Conservation (phyloP, 306 rosid genomes). For the Urtica urens region DNA sequence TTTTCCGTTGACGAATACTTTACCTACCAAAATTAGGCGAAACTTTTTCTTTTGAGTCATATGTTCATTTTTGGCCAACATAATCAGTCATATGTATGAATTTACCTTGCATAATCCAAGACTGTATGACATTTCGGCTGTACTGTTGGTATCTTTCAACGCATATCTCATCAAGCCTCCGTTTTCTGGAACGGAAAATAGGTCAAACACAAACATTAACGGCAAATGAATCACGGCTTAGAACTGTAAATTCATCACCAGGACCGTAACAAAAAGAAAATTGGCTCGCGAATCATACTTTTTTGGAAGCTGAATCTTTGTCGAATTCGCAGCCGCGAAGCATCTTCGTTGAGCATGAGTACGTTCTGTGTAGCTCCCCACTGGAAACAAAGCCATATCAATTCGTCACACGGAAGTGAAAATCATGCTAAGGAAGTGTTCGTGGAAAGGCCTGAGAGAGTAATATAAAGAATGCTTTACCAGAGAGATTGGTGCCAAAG, state of each 20-base stretch:
- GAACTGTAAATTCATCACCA: not conserved
- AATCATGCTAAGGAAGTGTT: too few relatives aligned
- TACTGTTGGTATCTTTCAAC: constrained; percentile 66
- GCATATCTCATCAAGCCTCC: constrained; percentile 75
- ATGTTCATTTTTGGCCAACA: too few relatives aligned
- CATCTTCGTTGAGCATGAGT: too few relatives aligned
- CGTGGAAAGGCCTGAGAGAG: too few relatives aligned
- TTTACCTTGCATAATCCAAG: constrained; percentile 93
- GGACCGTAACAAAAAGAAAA: not conserved
- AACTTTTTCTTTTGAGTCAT: too few relatives aligned
- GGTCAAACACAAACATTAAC: constrained; percentile 3
- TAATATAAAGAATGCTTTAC: too few relatives aligned
- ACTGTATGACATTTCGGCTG: constrained; percentile 75
- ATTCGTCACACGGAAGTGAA: too few relatives aligned
- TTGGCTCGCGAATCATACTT: constrained; percentile 40
- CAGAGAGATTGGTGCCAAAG: too few relatives aligned
- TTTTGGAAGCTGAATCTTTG: constrained; percentile 35
- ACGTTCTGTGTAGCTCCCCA: too few relatives aligned
- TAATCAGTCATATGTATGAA: not conserved
- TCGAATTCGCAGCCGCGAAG: constrained; percentile 43
- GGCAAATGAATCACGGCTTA: not conserved
- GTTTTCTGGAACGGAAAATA: constrained; percentile 32
- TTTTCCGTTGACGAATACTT: constrained; percentile 81
- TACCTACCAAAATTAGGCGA: constrained; percentile 32
- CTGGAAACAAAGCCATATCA: too few relatives aligned